Conservation (phyloP, 768 basidiomycete species). For the Russula virescens region DNA sequence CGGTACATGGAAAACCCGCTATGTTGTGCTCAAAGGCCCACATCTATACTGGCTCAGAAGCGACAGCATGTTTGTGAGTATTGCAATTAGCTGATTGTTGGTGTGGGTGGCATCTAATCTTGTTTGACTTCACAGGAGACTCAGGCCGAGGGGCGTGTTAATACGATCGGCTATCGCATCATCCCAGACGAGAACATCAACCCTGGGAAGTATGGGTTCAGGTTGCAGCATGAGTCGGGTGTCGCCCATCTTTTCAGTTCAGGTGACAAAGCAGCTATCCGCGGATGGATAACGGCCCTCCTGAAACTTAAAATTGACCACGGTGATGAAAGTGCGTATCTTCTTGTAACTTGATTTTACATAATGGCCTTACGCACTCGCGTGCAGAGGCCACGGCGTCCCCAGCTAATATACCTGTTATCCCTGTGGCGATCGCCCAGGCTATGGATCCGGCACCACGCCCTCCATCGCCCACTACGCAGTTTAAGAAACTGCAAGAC, state of each 20-base stretch:
- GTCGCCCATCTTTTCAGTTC: slow-evolving; percentile 90
- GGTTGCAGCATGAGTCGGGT: slow-evolving; percentile 82
- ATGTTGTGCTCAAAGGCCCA: slow-evolving; percentile 87
- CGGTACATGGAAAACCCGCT: slow-evolving; percentile 87
- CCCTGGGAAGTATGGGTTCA: slow-evolving; percentile 92
- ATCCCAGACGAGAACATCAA: slow-evolving; percentile 87
- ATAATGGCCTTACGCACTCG: not conserved
- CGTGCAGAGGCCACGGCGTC: slow-evolving; percentile 81
- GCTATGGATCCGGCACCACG: slow-evolving; percentile 79
- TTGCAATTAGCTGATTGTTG: not conserved
- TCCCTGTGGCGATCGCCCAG: slow-evolving; percentile 89
- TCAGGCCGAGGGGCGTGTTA: slow-evolving; percentile 93
- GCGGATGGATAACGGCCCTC: slow-evolving; percentile 99
- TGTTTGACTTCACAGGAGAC: slow-evolving; percentile 54
- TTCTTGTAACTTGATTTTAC: not conserved
- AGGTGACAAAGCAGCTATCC: slow-evolving; percentile 72
- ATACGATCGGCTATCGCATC: slow-evolving; percentile 87
- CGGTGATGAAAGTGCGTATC: slow-evolving; percentile 69
- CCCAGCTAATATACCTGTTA: slow-evolving; percentile 93
- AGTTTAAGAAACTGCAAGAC: slow-evolving; percentile 81
- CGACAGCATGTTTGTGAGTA: slow-evolving; percentile 51
- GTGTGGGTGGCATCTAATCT: not conserved
- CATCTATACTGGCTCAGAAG: slow-evolving; percentile 85
- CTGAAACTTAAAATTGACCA: slow-evolving; percentile 97
- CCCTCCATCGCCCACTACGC: slow-evolving; percentile 85